phyloP scores from a whole-genome alignment of 2,329 filamentous ascomycete species.

The Beauveria sp. region DNA sequence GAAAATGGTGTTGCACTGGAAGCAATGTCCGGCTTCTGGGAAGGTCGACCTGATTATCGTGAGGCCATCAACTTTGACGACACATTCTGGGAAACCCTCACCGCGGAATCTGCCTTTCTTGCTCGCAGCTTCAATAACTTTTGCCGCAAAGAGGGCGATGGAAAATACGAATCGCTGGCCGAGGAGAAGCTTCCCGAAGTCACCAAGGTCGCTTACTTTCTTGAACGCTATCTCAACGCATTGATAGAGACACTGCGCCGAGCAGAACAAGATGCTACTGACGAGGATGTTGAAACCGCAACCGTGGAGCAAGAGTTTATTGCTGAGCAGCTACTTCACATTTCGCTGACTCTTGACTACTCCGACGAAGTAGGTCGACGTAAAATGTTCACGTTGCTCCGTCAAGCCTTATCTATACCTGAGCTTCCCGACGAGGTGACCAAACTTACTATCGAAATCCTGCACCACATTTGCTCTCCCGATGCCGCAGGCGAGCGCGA shows the following conservation, averaged over 20 bases:
- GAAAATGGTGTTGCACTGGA: constrained; percentile 87
- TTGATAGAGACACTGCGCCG: constrained; percentile 57
- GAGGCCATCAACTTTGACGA: constrained; percentile 66
- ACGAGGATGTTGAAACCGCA: constrained; percentile 69
- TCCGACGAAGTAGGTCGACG: constrained; percentile 92
- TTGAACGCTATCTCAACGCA: constrained; percentile 70
- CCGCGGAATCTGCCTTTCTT: constrained; percentile 82
- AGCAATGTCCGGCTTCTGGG: constrained; percentile 96
- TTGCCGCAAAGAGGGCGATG: constrained; percentile 66
- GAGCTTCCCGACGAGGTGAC: constrained; percentile 90
- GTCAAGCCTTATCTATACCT: constrained; percentile 76
- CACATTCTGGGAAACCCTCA: constrained; percentile 71
- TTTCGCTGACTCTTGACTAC: constrained; percentile 87
- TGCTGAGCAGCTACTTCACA: constrained; percentile 88
- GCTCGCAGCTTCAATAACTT: constrained; percentile 92
- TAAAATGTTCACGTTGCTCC: constrained; percentile 89
- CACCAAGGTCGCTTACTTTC: constrained; percentile 78
- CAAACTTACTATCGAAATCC: constrained; percentile 73
- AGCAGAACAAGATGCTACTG: constrained; percentile 46
- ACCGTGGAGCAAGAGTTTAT: constrained; percentile 90
- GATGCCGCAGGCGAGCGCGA: constrained; percentile 69
- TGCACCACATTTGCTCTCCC: constrained; percentile 74
- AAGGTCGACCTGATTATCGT: constrained; percentile 75
- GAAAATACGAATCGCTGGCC: constrained; percentile 65
- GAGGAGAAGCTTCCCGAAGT: constrained; percentile 96